Base-by-base conservation (phyloP, 1,284 basidiomycete genomes). In the Malassezia restricta region DNA sequence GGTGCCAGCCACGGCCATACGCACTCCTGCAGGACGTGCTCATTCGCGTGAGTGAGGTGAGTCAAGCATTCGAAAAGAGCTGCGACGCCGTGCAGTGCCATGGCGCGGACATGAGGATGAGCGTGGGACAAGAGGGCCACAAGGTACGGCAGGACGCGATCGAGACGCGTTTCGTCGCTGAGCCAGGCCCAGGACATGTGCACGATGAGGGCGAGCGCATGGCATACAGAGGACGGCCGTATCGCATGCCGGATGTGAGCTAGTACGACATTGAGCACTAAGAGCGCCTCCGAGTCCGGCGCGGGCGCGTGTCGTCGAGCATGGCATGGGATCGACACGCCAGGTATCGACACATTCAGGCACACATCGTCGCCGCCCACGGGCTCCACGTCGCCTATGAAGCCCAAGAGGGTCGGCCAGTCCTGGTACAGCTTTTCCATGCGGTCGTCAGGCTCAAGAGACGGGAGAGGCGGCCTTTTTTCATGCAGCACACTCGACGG, bases 91-190 rank as follows among this genome's bases (percentile, higher is more conserved):
- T 32, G 47, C 20, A 55, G 12, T 0, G 48, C 53, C 6, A 28
- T 9, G 1, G 82, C 79, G 20, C 91, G 82, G 0, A 98, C 90
- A 8, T 81, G 76, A 0, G 87, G 81, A 1, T 81, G 80, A 15
- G 89, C 86, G 63, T 98, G 90, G 54, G 86, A 83, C 17, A 95
- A 75, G 9, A 96, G 77, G 40, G 90, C 86, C 5, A 95, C 83
- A 27, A 94, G 80, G 63, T 88, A 96, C 0, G 94, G 94, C 1
- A 95, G 78, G 74, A 96, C 82, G 3, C 91, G 82, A 71, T 99
- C 94, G 42, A 98, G 77, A 70, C 92, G 92, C 12, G 89, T 88
- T 73, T 96, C 92, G 68, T 98, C 94, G 0, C 86, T 87, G 31
- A 98, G 78, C 67, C 86, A 85, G 8, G 61, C 51, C 1, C 81